Evolutionary conservation across 257 asterid species (phyloP), one percentile per base, ranked within the genome.

Genomic region (Craterostigma plantagineum): DNA sequence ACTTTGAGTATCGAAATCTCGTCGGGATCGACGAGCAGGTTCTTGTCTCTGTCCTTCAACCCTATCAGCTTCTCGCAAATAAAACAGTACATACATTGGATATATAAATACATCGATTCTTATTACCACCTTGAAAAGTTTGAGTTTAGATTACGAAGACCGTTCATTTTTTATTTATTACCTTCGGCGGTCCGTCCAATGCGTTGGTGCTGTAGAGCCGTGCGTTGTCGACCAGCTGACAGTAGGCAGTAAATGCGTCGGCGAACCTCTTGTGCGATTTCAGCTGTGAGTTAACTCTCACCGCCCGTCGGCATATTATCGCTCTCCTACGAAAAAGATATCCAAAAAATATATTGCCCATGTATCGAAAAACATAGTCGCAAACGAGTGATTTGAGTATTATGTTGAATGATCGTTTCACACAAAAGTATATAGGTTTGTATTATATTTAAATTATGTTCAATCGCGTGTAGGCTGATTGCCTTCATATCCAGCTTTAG

Each of bases 41-140:
- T 81, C 76, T 68, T 86, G 55, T 86, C 93, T 47, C 69, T 81
- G 65, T 76, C 95, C 61, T 82, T 82, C 92, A 93, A 76, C 44
- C 92, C 98, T 71, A 87, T 87, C 67, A 87, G 54, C 98, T 87
- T 68, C 53, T 46, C 18, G 43, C 61, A 16, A 40, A 43, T 43
- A 23, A 2, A 23, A 23, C 6, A 23, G n/a, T n/a, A n/a, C n/a
- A n/a, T n/a, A n/a, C n/a, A n/a, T n/a, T n/a, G n/a, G n/a, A n/a
- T n/a, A n/a, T n/a, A n/a, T n/a, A n/a, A n/a, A n/a, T n/a, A n/a
- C n/a, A n/a, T n/a, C n/a, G n/a, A n/a, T n/a, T n/a, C n/a, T n/a
- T n/a, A n/a, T n/a, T n/a, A n/a, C n/a, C n/a, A n/a, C n/a, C n/a
- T n/a, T n/a, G n/a, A n/a, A n/a, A n/a, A n/a, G n/a, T n/a, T n/a